Evolutionary conservation across 192 early-diverging fungal species (phyloP).

Genomic region (Coemansia sp.): DNA sequence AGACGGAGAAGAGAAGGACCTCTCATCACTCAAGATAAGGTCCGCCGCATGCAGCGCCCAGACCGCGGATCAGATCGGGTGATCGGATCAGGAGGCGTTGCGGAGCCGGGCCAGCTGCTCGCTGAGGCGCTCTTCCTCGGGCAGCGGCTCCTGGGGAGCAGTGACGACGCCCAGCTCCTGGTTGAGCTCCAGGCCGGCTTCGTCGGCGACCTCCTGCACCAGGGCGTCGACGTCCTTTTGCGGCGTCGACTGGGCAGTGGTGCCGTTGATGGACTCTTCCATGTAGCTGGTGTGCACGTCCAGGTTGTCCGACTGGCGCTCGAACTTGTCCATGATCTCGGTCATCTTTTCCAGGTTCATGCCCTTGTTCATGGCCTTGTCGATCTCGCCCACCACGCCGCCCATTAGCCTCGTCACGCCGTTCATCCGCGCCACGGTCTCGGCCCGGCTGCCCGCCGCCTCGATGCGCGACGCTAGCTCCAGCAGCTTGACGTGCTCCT

Average conservation of each 20-base stretch:
- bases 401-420: slow-evolving; percentile 79
- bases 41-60: neutral
- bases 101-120: slow-evolving; percentile 61
- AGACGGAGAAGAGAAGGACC: neutral
- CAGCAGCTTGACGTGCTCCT: slow-evolving; percentile 83
- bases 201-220: slow-evolving; percentile 96
- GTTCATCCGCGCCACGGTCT: slow-evolving; percentile 93
- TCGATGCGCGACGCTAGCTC: slow-evolving; percentile 87
- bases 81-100: slow-evolving; percentile 29
- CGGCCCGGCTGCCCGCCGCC: slow-evolving; percentile 83
- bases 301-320: slow-evolving; percentile 92
- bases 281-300: slow-evolving; percentile 97
- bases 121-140: slow-evolving; percentile 52
- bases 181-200: slow-evolving; percentile 87
- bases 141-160: slow-evolving; percentile 50
- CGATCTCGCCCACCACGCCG: slow-evolving; percentile 87
- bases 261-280: slow-evolving; percentile 86
- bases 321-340: slow-evolving; percentile 98
- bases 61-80: neutral
- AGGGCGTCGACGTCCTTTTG: slow-evolving; percentile 87
- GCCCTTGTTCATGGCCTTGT: slow-evolving; percentile 75
- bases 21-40: neutral
- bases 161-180: slow-evolving; percentile 32
- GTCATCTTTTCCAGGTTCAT: slow-evolving; percentile 99
- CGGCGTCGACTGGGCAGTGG: slow-evolving; percentile 81